Conservation (phyloP, 768 basidiomycete genomes). For the Russula ochroleuca region DNA sequence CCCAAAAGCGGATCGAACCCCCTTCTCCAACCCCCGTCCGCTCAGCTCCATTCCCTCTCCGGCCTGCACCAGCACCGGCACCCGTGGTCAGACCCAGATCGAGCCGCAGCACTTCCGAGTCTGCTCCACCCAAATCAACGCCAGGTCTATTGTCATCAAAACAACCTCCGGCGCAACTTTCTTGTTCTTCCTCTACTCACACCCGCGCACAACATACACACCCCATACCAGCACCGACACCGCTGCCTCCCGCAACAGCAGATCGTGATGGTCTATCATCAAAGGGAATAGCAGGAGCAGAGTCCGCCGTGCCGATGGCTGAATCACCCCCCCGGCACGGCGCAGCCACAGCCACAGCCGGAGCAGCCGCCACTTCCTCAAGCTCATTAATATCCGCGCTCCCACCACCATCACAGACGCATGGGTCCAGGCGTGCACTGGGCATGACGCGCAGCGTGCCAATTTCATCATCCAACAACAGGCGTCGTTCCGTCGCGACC, state of each 20-base stretch:
- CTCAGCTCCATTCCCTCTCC: not conserved
- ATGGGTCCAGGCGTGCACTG: slow-evolving; percentile 6
- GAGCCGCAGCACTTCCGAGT: not conserved
- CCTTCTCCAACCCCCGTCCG: slow-evolving; percentile 12
- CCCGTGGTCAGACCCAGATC: not conserved
- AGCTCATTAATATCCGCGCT: not conserved
- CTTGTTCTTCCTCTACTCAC: not conserved
- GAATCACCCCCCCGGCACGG: not conserved
- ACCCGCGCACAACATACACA: not conserved
- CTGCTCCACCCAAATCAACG: not conserved
- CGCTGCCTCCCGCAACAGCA: not conserved
- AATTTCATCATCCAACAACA: not conserved
- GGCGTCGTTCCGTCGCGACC: not conserved
- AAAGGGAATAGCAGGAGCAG: not conserved
- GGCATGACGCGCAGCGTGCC: slow-evolving; percentile 15
- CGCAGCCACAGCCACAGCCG: not conserved
- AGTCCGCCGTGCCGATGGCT: not conserved
- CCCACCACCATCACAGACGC: slow-evolving; percentile 1
- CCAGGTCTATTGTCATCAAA: not conserved
- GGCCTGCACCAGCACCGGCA: not conserved
- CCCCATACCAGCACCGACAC: not conserved
- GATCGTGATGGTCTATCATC: not conserved
- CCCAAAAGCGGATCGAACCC: not conserved
- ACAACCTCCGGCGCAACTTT: not conserved
- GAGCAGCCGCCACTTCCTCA: not conserved